Evolutionary conservation across 2,329 filamentous ascomycete species (phyloP).

Genomic region (Arthrobotrys musiformis): DNA sequence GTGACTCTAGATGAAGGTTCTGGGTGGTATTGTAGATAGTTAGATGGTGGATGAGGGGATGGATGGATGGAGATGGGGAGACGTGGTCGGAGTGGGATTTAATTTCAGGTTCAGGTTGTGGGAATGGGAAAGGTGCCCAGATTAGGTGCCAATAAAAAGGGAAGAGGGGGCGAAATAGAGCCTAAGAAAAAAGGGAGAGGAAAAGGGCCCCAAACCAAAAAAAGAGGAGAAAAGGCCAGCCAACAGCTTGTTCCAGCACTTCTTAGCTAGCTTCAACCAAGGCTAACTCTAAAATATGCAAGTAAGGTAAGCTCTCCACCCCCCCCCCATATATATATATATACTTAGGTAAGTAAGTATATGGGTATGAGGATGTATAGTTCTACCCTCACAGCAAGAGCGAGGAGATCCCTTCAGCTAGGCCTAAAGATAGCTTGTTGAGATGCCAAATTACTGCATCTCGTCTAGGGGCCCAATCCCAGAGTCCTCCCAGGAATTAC

Average conservation of each 20-base stretch:
- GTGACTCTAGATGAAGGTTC: slow-evolving; percentile 37
- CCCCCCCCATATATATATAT: too few species aligned
- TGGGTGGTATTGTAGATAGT: slow-evolving; percentile 4
- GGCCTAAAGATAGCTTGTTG: slow-evolving; percentile 1
- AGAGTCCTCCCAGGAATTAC: slow-evolving; percentile 24
- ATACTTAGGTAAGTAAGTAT: too few species aligned
- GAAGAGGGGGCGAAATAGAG: slow-evolving; percentile 2
- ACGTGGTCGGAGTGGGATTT: slow-evolving; percentile 59
- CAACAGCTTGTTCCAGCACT: too few species aligned
- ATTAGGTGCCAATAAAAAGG: not conserved
- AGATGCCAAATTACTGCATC: slow-evolving; percentile 14
- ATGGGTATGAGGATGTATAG: too few species aligned
- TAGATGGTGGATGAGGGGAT: slow-evolving; percentile 61
- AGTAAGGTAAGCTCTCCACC: too few species aligned
- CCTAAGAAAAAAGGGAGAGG: not conserved
- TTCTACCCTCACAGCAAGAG: too few species aligned
- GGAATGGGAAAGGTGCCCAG: slow-evolving; percentile 21
- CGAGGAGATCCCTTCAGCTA: too few species aligned
- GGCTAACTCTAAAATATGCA: too few species aligned
- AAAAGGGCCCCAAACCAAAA: too few species aligned
- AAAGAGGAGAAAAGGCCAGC: not conserved
- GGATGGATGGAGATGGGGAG: slow-evolving; percentile 62
- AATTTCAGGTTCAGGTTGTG: slow-evolving; percentile 57
- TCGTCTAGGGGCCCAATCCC: slow-evolving; percentile 11
- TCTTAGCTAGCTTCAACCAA: not conserved